A percentile compares a stretch with the other conserved stretches of the same genome.
These are phyloP conservation scores for Neospermospora avenae DNA, from an alignment of 2,329 filamentous ascomycete species.

Conservation along the genomic window DNA sequence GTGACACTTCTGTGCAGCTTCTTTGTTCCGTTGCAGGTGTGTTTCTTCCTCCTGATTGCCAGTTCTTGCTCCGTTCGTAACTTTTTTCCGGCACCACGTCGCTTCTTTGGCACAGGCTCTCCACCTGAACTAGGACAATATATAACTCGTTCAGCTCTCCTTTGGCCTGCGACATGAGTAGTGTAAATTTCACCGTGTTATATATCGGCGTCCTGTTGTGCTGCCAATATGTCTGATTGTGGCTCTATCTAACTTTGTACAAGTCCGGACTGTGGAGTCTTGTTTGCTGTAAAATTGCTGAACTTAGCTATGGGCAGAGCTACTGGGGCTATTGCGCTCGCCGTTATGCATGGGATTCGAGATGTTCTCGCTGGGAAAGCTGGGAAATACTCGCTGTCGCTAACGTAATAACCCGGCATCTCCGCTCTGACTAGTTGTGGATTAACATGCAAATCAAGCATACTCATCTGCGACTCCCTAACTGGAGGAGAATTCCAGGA, in stretches of 20 bases:
- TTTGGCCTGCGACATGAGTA: background rate
- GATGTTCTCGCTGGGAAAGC: background rate
- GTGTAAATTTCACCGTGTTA: background rate
- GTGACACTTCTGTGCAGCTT: conserved; percentile 71
- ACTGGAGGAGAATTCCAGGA: background rate
- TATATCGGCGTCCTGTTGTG: background rate
- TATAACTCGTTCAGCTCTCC: background rate
- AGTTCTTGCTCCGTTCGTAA: conserved; percentile 8
- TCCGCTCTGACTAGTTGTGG: background rate
- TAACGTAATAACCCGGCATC: background rate
- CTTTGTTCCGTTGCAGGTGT: conserved; percentile 66
- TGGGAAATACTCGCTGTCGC: background rate
- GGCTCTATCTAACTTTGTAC: background rate
- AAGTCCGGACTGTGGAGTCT: background rate
- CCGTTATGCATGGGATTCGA: background rate
- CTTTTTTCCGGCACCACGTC: conserved; percentile 7
- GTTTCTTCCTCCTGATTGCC: conserved; percentile 31
- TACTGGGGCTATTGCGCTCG: background rate
- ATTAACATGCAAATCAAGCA: background rate
- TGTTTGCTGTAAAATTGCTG: background rate
- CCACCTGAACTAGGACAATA: background rate
- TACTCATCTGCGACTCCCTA: background rate
- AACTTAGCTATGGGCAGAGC: background rate
- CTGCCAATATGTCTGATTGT: background rate
- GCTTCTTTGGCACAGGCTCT: background rate